These are phyloP conservation scores for Hermanozyma aechmeae DNA, from an alignment of 805 yeast genomes.

Conservation along the genomic window DNA sequence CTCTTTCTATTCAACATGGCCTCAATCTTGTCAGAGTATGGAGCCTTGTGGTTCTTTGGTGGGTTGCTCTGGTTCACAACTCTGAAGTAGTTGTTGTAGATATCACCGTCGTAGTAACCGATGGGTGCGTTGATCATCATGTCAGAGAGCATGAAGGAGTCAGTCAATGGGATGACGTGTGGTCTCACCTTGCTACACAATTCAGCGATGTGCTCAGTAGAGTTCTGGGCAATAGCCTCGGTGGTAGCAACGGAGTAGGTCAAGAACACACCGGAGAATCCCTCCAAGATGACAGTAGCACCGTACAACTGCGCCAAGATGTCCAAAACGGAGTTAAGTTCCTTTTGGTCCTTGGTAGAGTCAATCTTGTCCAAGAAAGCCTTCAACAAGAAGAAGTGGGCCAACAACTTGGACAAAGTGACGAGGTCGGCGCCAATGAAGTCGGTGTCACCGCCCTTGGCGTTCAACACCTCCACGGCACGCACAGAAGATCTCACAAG, in stretches of 20 bases:
- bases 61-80: conserved; percentile 42
- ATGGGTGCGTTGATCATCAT: conserved; percentile 73
- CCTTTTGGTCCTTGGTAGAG: conserved; percentile 20
- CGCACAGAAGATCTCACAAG: conserved; percentile 18
- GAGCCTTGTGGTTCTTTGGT: conserved; percentile 47
- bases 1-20: conserved; percentile 31
- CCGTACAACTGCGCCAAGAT: conserved; percentile 43
- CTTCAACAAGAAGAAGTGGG: conserved; percentile 39
- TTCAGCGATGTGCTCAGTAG: conserved; percentile 21
- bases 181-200: conserved; percentile 36
- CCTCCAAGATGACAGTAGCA: conserved; percentile 50
- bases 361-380: conserved; percentile 28
- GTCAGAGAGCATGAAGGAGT: conserved; percentile 76
- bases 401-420: conserved; percentile 39
- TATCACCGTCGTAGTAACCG: conserved; percentile 75
- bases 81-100: conserved; percentile 67
- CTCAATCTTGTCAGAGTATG: conserved; percentile 39
- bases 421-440: conserved; percentile 37
- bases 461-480: conserved; percentile 19
- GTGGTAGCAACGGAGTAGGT: conserved; percentile 50
- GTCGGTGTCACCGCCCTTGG: conserved; percentile 35
- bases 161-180: conserved; percentile 71
- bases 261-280: conserved; percentile 63
- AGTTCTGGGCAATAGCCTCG: conserved; percentile 34
- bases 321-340: conserved; percentile 40